Evolutionary conservation across 169 alveolate genomes (phyloP).

Genomic region (Babesia bovis): DNA sequence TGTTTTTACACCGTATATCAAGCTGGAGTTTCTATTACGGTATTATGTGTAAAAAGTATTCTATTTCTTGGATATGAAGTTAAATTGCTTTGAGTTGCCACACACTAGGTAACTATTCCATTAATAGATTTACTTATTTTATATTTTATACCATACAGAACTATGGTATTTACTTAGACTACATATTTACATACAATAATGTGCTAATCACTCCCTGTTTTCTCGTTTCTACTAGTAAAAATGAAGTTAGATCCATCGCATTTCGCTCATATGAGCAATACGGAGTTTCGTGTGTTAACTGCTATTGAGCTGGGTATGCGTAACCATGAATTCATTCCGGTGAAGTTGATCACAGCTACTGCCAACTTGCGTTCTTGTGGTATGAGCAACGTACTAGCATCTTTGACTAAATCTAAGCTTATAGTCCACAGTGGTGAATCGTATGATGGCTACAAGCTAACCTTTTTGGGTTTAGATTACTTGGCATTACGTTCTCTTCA

Average conservation of each 20-base stretch:
- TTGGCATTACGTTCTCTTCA: conserved; percentile 94
- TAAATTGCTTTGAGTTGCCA: no score
- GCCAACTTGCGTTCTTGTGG: conserved; percentile 93
- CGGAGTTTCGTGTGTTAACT: conserved; percentile 88
- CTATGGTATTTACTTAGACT: no score
- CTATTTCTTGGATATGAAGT: no score
- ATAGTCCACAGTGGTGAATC: conserved; percentile 89
- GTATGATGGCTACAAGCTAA: conserved; percentile 96
- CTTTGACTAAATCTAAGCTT: conserved; percentile 90
- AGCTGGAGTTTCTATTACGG: no score
- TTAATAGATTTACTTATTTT: no score
- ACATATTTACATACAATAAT: no score
- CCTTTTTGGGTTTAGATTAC: conserved; percentile 97
- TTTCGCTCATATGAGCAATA: conserved; percentile 59
- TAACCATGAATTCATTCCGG: conserved; percentile 98
- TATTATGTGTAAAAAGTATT: no score
- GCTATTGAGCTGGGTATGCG: conserved; percentile 99
- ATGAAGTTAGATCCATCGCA: conserved; percentile 72
- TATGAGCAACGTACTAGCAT: conserved; percentile 80
- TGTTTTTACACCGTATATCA: no score
- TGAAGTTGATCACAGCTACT: conserved; percentile 91
- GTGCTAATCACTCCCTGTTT: no score
- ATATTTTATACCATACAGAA: no score
- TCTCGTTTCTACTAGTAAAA: no score
- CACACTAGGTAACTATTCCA: no score